Base-by-base conservation (phyloP, 352 stramenopile species). In the Phytophthora melonis region DNA sequence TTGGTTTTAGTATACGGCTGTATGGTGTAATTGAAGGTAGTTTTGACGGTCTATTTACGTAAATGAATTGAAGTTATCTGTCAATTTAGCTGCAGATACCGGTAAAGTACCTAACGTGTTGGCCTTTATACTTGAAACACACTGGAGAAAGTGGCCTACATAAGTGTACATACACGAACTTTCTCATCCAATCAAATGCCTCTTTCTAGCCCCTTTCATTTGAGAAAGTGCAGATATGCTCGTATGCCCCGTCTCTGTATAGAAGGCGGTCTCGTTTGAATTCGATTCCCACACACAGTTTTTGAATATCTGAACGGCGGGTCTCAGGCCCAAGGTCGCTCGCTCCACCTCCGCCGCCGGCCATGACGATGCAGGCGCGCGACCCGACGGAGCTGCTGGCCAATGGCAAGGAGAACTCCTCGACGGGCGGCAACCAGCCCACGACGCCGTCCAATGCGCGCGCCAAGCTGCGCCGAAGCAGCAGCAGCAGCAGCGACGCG, bases 251-350 rank as follows among this genome's bases (percentile, higher is more conserved):
- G 34, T 41, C 34, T 41, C 34, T 41, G 4, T 5, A 0, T 3
- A 32, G 27, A 32, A 32, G 27, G 27, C 27, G 27, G 27, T 32
- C 27, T 32, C 27, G 27, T 32, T 32, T 32, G 27, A 32, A 32
- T 32, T 32, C 27, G 3, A 32, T 32, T 32, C 27, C 27, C 27
- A 7, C 27, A 32, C 27, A 32, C 50, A 58, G 34, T 16, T 13
- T 83, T 83, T 86, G 76, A 86, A 86, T 80, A 83, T 83, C 75
- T 75, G 79, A 83, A 86, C 58, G 41, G 10, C 27, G 23, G 14
- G 23, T 14, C 34, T 25, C 23, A 25, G 2, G 23, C 23, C 32
- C 32, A 39, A 18, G 52, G 54, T n/a, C 27, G 43, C 9, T 21
- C 14, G 16, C 45, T 53, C 14, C 7, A 19, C 45, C 18, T 41